Percentiles rank a stretch among this genome's conserved stretches.
Evolutionary conservation across 768 basidiomycete genomes (phyloP).

Genomic region (Gymnopilus junonius): DNA sequence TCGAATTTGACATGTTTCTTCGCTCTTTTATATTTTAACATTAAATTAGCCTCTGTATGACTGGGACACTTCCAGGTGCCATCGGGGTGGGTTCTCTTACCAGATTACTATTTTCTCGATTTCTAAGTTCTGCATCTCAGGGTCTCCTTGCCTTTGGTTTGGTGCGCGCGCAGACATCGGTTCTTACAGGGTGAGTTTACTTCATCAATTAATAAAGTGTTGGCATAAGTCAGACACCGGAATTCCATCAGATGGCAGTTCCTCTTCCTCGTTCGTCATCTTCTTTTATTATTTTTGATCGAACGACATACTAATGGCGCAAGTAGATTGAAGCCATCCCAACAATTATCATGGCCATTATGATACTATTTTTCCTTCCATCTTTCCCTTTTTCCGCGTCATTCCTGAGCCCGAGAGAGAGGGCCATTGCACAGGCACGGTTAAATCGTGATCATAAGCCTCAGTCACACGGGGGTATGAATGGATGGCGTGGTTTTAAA

Average conservation of each 20-base stretch:
- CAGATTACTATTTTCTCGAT: neutral
- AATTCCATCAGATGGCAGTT: constrained; percentile 54
- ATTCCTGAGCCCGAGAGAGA: constrained; percentile 55
- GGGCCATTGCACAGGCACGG: constrained; percentile 61
- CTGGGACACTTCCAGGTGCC: constrained; percentile 59
- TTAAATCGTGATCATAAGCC: constrained; percentile 59
- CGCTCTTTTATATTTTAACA: neutral
- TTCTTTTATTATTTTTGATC: neutral
- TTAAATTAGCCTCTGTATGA: constrained; percentile 53
- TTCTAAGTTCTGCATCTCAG: constrained; percentile 27
- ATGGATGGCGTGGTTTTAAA: constrained; percentile 58
- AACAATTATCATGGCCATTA: constrained; percentile 53
- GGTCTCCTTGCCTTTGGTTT: constrained; percentile 61
- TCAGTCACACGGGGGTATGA: constrained; percentile 61
- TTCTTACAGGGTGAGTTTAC: constrained; percentile 21
- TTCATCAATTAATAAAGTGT: neutral
- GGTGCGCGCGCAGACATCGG: constrained; percentile 52
- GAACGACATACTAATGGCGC: neutral
- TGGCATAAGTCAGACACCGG: neutral
- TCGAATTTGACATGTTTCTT: neutral
- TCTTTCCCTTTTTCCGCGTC: constrained; percentile 59
- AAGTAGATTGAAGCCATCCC: constrained; percentile 59
- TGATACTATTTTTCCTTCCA: constrained; percentile 54
- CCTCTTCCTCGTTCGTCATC: constrained; percentile 49
- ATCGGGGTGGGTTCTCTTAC: constrained; percentile 43